These are phyloP conservation scores for Heritiera fomes DNA, from an alignment of 345 rosid genomes.

Conservation along the genomic window DNA sequence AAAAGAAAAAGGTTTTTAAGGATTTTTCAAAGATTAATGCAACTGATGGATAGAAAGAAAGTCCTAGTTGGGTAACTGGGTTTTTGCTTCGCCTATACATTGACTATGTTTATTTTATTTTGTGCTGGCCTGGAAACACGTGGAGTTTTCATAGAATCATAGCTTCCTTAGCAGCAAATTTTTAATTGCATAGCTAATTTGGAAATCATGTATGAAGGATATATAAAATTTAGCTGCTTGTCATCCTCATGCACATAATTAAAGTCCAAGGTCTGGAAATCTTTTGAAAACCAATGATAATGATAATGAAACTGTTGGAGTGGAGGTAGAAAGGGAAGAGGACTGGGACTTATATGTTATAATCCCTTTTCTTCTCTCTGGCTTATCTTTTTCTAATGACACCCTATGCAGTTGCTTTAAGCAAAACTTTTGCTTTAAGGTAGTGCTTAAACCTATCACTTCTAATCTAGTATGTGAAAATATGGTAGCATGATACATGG, in stretches of 20 bases:
- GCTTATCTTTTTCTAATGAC: not conserved
- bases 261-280: not conserved
- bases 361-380: not conserved
- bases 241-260: not conserved
- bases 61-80: not conserved
- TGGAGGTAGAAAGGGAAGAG: not conserved
- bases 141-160: not conserved
- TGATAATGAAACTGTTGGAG: not conserved
- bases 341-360: no score
- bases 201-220: not conserved
- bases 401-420: not conserved
- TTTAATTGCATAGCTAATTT: not conserved
- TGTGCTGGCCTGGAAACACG: not conserved
- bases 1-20: no score
- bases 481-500: not conserved
- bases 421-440: not conserved
- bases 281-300: not conserved
- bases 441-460: not conserved
- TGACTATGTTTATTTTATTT: not conserved
- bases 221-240: not conserved
- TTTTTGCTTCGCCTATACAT: not conserved
- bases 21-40: not conserved
- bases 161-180: not conserved
- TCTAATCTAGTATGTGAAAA: constrained; percentile 7
- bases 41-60: not conserved